These are phyloP conservation scores for Vitis hybrid DNA, from an alignment of 177 flowering plant genomes.

Conservation along the genomic window DNA sequence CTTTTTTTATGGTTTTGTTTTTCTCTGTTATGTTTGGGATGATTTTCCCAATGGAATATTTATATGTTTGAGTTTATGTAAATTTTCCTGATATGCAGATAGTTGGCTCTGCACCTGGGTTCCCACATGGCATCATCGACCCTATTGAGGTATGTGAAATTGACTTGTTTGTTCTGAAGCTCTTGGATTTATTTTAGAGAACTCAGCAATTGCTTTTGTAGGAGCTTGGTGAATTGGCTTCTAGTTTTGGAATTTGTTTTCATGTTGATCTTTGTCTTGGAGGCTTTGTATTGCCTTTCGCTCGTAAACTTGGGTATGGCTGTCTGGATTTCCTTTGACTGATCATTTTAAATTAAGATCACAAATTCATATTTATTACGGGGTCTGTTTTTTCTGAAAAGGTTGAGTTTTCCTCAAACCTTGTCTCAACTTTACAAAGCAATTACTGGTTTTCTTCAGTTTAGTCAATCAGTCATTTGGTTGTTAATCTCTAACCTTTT, in stretches of 20 bases:
- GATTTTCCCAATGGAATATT: not conserved
- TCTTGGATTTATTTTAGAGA: not conserved
- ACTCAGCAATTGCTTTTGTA: conserved; percentile 21
- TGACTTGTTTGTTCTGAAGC: not conserved
- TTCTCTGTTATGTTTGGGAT: not conserved
- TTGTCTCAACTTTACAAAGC: too few species aligned
- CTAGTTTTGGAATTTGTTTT: conserved; percentile 66
- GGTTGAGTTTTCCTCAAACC: too few species aligned
- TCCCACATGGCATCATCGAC: conserved; percentile 96
- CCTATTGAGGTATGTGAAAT: conserved; percentile 74
- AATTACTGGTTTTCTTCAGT: not conserved
- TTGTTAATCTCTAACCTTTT: not conserved
- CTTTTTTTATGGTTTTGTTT: too few species aligned
- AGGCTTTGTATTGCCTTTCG: conserved; percentile 95
- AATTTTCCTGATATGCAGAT: conserved; percentile 50
- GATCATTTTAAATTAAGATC: not conserved
- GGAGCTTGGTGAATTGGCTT: conserved; percentile 95
- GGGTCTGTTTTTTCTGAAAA: conserved; percentile 7
- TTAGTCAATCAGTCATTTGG: not conserved
- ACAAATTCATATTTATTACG: too few species aligned
- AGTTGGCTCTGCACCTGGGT: conserved; percentile 99
- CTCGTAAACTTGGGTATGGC: conserved; percentile 91
- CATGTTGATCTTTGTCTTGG: conserved; percentile 99
- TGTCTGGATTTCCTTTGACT: not conserved
- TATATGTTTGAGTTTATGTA: not conserved